Conservation (phyloP, 495 filamentous ascomycete species). For the Hypomontagnella monticulosa region DNA sequence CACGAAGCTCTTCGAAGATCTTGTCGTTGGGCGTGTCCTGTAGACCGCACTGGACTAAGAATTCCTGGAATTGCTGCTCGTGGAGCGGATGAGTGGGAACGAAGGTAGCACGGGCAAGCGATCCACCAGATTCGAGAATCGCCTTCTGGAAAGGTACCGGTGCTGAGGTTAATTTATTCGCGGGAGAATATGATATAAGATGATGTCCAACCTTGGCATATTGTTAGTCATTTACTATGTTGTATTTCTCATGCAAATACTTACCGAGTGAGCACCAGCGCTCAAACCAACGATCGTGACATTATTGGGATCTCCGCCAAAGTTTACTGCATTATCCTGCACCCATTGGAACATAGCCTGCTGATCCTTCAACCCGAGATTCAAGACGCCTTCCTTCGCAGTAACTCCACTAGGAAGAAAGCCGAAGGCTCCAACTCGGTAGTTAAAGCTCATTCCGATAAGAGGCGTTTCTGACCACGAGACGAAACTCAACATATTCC, state of each 20-base stretch:
- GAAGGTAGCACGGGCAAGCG: slow-evolving; percentile 68
- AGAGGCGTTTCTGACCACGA: slow-evolving; percentile 63
- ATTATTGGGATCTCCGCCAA: slow-evolving; percentile 70
- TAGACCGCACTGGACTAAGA: slow-evolving; percentile 59
- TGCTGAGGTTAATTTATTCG: slow-evolving; percentile 38
- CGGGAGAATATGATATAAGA: slow-evolving; percentile 61
- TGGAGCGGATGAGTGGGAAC: slow-evolving; percentile 65
- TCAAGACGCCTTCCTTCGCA: slow-evolving; percentile 66
- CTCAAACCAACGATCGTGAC: slow-evolving; percentile 74
- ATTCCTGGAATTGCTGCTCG: slow-evolving; percentile 67
- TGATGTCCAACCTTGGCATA: slow-evolving; percentile 68
- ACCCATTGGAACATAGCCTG: slow-evolving; percentile 72
- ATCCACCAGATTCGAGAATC: slow-evolving; percentile 70
- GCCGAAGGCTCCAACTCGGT: slow-evolving; percentile 73
- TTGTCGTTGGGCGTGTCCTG: slow-evolving; percentile 51
- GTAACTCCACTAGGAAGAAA: slow-evolving; percentile 67
- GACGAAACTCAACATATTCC: slow-evolving; percentile 62
- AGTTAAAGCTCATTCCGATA: slow-evolving; percentile 72
- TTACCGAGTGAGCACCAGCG: slow-evolving; percentile 73
- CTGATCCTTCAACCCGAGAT: slow-evolving; percentile 77
- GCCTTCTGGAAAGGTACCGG: slow-evolving; percentile 66
- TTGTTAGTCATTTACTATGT: slow-evolving; percentile 17
- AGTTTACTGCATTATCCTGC: slow-evolving; percentile 64
- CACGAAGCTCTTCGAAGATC: slow-evolving; percentile 62
- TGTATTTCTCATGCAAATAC: slow-evolving; percentile 1